phyloP scores from a whole-genome alignment of 208 protist species.

The Trypanosoma vivax region DNA sequence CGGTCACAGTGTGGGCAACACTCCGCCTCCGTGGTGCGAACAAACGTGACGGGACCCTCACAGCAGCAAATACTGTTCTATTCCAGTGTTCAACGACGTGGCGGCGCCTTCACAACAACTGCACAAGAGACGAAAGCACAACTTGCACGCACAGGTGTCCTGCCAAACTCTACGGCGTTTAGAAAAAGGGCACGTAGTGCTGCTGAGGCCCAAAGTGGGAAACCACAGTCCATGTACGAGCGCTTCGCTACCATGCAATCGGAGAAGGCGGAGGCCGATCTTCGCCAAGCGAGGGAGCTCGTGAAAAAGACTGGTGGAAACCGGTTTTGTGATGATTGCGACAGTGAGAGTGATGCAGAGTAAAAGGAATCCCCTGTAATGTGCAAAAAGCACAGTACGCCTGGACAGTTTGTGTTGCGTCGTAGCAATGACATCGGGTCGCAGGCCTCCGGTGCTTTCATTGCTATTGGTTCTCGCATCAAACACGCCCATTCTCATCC shows the following conservation, averaged over 20 bases:
- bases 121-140: conserved; percentile 63
- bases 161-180: conserved; percentile 26
- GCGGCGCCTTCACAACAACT: conserved; percentile 67
- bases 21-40: conserved; percentile 61
- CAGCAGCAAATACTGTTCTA: conserved; percentile 69
- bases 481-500: no score
- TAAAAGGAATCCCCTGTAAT: not conserved
- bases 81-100: conserved; percentile 75
- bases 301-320: conserved; percentile 21
- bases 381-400: not conserved
- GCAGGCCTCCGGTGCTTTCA: no score
- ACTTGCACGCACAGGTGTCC: conserved; percentile 43
- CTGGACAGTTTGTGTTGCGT: not conserved
- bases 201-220: conserved; percentile 8
- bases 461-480: no score
- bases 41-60: conserved; percentile 26
- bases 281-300: conserved; percentile 17
- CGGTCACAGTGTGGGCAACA: conserved; percentile 60
- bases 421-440: not conserved
- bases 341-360: conserved; percentile 4
- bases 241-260: conserved; percentile 28
- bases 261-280: conserved; percentile 19
- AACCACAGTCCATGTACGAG: conserved; percentile 16
- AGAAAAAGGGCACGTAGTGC: conserved; percentile 17
- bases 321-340: conserved; percentile 24